These are phyloP conservation scores for Sugiyamaella novakii DNA, from an alignment of 1,139 yeast species.

Conservation along the genomic window DNA sequence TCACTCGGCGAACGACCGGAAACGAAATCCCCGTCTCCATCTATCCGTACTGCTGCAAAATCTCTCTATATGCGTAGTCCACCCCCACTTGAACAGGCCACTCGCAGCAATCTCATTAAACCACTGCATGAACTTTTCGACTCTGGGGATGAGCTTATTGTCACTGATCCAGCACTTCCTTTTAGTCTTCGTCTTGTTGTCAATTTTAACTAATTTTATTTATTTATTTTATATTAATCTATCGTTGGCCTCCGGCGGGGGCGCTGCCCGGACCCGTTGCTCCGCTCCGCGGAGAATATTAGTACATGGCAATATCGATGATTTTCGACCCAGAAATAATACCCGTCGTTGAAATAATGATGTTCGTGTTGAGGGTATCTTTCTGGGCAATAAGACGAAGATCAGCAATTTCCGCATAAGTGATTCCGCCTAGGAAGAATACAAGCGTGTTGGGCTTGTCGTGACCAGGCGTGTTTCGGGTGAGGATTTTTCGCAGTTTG, in stretches of 20 bases:
- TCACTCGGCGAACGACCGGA: slow-evolving; percentile 39
- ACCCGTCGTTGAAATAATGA: slow-evolving; percentile 59
- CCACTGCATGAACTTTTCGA: slow-evolving; percentile 47
- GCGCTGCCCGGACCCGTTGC: slow-evolving; percentile 4
- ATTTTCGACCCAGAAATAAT: slow-evolving; percentile 54
- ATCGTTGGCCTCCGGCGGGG: slow-evolving; percentile 8
- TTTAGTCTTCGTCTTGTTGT: slow-evolving; percentile 44
- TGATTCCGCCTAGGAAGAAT: slow-evolving; percentile 75
- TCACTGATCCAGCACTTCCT: slow-evolving; percentile 61
- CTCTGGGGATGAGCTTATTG: slow-evolving; percentile 53
- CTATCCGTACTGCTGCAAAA: slow-evolving; percentile 49
- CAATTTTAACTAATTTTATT: slow-evolving; percentile 20
- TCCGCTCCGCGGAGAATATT: neutral
- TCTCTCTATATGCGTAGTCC: slow-evolving; percentile 58
- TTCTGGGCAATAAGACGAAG: slow-evolving; percentile 56
- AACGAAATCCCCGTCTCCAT: slow-evolving; percentile 53
- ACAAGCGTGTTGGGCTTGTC: slow-evolving; percentile 46
- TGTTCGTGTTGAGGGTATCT: slow-evolving; percentile 35
- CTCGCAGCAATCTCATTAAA: slow-evolving; percentile 50
- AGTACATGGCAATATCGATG: slow-evolving; percentile 30
- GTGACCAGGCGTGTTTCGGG: slow-evolving; percentile 37
- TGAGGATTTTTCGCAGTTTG: slow-evolving; percentile 41
- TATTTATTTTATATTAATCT: neutral
- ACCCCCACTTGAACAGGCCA: slow-evolving; percentile 51
- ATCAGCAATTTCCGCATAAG: slow-evolving; percentile 73